Conservation (phyloP, 2,329 filamentous ascomycete species). For the Fusarium guadeloupense region DNA sequence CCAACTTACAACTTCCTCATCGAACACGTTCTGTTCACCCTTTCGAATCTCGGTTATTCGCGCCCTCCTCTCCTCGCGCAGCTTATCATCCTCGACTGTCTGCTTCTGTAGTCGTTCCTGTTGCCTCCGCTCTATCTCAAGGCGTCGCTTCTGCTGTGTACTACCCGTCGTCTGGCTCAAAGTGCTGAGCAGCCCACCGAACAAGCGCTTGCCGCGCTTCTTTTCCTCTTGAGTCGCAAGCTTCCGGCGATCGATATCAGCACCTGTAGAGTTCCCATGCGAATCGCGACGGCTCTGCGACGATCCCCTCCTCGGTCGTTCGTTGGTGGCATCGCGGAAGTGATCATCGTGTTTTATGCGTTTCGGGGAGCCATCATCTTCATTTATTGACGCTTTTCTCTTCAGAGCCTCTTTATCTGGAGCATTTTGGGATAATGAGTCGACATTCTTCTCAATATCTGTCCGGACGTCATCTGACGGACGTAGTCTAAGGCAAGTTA, state of each 20-base stretch:
- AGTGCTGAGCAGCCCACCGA: slow-evolving; percentile 81
- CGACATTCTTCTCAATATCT: neutral
- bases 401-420: slow-evolving; percentile 37
- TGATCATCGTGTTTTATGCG: slow-evolving; percentile 40
- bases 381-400: slow-evolving; percentile 43
- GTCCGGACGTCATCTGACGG: slow-evolving; percentile 21
- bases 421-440: neutral
- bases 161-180: slow-evolving; percentile 75
- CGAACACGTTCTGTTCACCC: slow-evolving; percentile 77
- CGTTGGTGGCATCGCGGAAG: slow-evolving; percentile 17
- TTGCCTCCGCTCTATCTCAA: slow-evolving; percentile 84
- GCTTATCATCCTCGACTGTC: slow-evolving; percentile 74
- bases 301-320: slow-evolving; percentile 29
- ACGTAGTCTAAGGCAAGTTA: slow-evolving; percentile 33
- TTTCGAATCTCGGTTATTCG: slow-evolving; percentile 68
- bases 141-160: slow-evolving; percentile 73
- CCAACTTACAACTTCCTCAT: slow-evolving; percentile 76
- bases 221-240: slow-evolving; percentile 72
- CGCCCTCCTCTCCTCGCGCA: slow-evolving; percentile 71
- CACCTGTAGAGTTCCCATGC: slow-evolving; percentile 2
- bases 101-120: slow-evolving; percentile 79
- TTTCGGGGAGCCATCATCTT: slow-evolving; percentile 38
- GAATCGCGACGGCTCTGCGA: slow-evolving; percentile 17
- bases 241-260: slow-evolving; percentile 36
- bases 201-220: slow-evolving; percentile 84